A percentile compares a stretch with the other conserved stretches of the same genome.
These are phyloP conservation scores for Chondrus crispus DNA, from an alignment of 23 red algal species.

Conservation along the genomic window DNA sequence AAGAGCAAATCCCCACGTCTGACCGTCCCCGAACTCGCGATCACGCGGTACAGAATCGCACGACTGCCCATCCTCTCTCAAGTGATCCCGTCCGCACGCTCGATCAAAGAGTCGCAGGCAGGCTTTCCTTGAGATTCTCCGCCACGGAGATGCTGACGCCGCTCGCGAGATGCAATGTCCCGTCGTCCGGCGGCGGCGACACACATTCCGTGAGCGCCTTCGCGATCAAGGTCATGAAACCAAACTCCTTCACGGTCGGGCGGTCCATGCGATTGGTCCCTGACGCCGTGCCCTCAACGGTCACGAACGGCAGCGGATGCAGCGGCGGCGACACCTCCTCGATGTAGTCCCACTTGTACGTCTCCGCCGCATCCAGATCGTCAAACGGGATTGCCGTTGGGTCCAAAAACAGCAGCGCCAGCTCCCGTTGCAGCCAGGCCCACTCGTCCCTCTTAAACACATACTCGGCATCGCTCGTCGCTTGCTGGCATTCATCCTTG, in stretches of 20 bases:
- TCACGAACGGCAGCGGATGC: slow-evolving; percentile 61
- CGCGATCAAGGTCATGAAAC: slow-evolving; percentile 7
- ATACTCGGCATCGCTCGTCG: not conserved
- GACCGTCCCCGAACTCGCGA: too few relatives aligned
- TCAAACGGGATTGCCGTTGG: slow-evolving; percentile 79
- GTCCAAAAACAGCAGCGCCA: slow-evolving; percentile 62
- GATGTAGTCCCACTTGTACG: slow-evolving; percentile 19
- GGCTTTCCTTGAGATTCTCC: slow-evolving; percentile 28
- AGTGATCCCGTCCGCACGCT: too few relatives aligned
- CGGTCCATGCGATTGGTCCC: not conserved
- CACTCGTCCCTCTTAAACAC: slow-evolving; percentile 41
- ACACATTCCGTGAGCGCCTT: slow-evolving; percentile 27
- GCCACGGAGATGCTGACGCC: slow-evolving; percentile 36
- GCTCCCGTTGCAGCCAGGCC: slow-evolving; percentile 58
- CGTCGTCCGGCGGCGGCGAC: slow-evolving; percentile 25
- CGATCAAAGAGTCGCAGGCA: not conserved
- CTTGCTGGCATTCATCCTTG: slow-evolving; percentile 23
- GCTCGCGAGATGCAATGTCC: slow-evolving; percentile 17
- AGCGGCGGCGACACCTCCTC: not conserved
- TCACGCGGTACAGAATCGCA: too few relatives aligned
- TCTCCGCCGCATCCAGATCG: slow-evolving; percentile 64
- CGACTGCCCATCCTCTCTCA: too few relatives aligned
- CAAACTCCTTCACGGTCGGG: slow-evolving; percentile 25
- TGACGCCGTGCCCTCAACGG: not conserved
- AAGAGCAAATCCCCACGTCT: too few relatives aligned